Percentiles rank a stretch among this genome's conserved stretches.
phyloP scores from a whole-genome alignment of 176 grass and related monocot genomes.

The Aegilops bicornis region DNA sequence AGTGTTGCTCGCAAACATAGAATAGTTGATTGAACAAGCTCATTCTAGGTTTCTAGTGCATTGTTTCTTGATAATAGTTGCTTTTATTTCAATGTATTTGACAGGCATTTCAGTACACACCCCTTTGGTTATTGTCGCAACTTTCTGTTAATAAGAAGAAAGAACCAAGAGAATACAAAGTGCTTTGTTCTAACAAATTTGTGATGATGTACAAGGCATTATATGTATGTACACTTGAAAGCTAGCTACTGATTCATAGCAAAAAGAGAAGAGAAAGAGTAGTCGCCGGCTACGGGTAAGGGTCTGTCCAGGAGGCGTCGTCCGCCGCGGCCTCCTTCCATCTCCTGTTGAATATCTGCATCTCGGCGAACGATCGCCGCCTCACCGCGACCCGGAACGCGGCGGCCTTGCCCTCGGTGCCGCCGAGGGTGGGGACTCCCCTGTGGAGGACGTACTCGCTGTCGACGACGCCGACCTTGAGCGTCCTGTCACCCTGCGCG shows the following conservation, averaged over 20 bases:
- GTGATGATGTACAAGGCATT: background rate
- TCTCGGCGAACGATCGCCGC: slow-evolving; percentile 64
- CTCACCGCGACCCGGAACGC: slow-evolving; percentile 55
- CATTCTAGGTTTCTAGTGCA: background rate
- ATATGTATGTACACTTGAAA: background rate
- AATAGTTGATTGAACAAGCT: background rate
- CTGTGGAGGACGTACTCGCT: slow-evolving; percentile 74
- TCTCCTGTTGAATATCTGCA: slow-evolving; percentile 59
- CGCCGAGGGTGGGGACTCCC: slow-evolving; percentile 63
- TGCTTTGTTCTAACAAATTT: background rate
- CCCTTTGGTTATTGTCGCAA: background rate
- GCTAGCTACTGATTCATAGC: background rate
- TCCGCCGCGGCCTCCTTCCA: slow-evolving; percentile 58
- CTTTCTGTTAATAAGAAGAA: background rate
- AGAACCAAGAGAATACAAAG: background rate
- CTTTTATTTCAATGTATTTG: background rate
- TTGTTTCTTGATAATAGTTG: background rate
- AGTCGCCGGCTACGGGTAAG: background rate
- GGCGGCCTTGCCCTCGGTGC: slow-evolving; percentile 5
- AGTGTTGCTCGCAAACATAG: background rate
- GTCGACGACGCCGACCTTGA: slow-evolving; percentile 79
- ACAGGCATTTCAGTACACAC: slow-evolving; percentile 13
- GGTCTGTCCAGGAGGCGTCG: slow-evolving; percentile 71
- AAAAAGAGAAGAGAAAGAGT: no score
- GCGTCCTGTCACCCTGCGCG: slow-evolving; percentile 58